Evolutionary conservation across 2,329 filamentous ascomycete species (phyloP).

Genomic region (Cryphonectria japonica): DNA sequence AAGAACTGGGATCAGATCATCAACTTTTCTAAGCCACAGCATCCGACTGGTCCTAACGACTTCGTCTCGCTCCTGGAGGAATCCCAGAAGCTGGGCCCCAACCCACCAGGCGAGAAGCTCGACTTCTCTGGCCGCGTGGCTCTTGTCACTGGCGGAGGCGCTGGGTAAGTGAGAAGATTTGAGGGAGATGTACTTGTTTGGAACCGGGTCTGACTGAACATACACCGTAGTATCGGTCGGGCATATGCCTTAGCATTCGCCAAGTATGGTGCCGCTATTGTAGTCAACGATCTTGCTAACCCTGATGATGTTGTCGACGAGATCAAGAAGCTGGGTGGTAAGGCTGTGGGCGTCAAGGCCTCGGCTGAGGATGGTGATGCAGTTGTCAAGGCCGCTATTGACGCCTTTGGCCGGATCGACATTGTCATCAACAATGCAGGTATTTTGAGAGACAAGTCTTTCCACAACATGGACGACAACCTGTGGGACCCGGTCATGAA

Average conservation of each 20-base stretch:
- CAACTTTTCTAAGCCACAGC: conserved; percentile 82
- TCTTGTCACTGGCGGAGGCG: conserved; percentile 85
- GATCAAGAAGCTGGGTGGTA: conserved; percentile 86
- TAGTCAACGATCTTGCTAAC: conserved; percentile 95
- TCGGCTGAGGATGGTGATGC: conserved; percentile 90
- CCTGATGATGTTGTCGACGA: conserved; percentile 89
- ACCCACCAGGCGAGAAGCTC: conserved; percentile 71
- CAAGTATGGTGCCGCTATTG: conserved; percentile 79
- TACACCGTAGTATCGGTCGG: conserved; percentile 71
- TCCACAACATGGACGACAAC: conserved; percentile 94
- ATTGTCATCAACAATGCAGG: conserved; percentile 98
- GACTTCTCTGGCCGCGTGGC: conserved; percentile 86
- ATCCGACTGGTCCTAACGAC: conserved; percentile 84
- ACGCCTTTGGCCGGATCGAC: conserved; percentile 90
- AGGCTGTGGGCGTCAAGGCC: conserved; percentile 90
- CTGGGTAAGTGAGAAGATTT: conserved; percentile 56
- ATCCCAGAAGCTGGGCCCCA: conserved; percentile 76
- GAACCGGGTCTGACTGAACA: conserved; percentile 21
- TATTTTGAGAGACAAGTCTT: conserved; percentile 97
- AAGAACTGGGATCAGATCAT: conserved; percentile 87
- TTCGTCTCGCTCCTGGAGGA: conserved; percentile 86
- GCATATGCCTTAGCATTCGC: conserved; percentile 86
- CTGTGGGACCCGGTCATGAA: conserved; percentile 92
- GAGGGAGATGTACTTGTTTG: background rate
- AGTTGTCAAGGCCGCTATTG: conserved; percentile 91